Conservation (phyloP, 352 stramenopile species). For the Phytophthora kernoviae region DNA sequence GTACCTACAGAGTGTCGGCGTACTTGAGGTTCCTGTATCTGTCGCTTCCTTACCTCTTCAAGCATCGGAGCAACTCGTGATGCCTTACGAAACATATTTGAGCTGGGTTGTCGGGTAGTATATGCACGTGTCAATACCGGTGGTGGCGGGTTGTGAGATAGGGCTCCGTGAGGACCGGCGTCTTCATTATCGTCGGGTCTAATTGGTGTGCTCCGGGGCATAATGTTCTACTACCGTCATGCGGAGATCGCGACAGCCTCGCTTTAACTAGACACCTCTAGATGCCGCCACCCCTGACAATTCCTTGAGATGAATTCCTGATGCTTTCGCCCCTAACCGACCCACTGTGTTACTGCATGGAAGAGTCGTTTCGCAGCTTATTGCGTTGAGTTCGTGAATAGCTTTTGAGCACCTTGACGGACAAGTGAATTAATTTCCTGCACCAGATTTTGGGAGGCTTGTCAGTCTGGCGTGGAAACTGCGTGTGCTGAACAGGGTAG, state of each 20-base stretch:
- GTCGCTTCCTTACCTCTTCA: neutral
- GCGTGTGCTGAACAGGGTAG: too few species aligned
- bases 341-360: too few species aligned
- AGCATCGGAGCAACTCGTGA: constrained; percentile 14
- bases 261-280: constrained; percentile 1
- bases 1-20: constrained; percentile 2
- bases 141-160: constrained; percentile 6
- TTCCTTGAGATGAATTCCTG: neutral
- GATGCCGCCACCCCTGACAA: neutral
- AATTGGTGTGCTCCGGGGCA: constrained; percentile 17
- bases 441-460: neutral
- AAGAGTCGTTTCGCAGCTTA: constrained; percentile 7
- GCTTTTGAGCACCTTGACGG: too few species aligned
- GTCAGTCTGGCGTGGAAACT: neutral
- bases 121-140: neutral
- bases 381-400: neutral
- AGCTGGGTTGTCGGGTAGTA: constrained; percentile 2
- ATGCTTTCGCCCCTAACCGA: neutral
- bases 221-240: constrained; percentile 8
- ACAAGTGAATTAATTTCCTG: neutral
- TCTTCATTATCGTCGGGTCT: constrained; percentile 8
- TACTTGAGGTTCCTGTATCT: neutral
- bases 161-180: constrained; percentile 11
- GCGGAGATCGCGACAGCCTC: too few species aligned
- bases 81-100: constrained; percentile 9